phyloP scores from a whole-genome alignment of 441 rosid species.

The Populus hybrid region DNA sequence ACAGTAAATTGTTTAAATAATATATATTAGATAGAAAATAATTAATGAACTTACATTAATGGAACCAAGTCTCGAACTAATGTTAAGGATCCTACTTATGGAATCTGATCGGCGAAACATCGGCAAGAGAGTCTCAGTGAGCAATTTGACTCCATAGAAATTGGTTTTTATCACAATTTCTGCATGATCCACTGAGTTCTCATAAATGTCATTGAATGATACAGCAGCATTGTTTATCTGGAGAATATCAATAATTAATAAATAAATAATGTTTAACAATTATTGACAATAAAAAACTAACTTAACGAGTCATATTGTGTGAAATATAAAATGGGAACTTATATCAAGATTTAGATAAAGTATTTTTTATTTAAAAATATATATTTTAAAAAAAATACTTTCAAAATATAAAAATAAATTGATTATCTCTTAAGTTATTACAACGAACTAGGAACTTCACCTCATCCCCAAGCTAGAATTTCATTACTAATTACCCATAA shows the following conservation, averaged over 20 bases:
- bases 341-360: too few relatives aligned
- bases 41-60: slow-evolving; percentile 37
- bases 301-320: too few relatives aligned
- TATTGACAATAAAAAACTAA: background rate
- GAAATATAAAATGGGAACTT: too few relatives aligned
- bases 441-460: too few relatives aligned
- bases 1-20: too few relatives aligned
- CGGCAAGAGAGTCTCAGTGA: slow-evolving; percentile 64
- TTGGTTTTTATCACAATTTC: slow-evolving; percentile 70
- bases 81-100: slow-evolving; percentile 55
- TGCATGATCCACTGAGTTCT: slow-evolving; percentile 63
- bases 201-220: slow-evolving; percentile 59
- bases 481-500: too few relatives aligned
- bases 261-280: background rate
- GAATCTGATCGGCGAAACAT: slow-evolving; percentile 53
- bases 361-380: too few relatives aligned
- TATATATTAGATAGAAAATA: background rate
- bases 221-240: slow-evolving; percentile 88
- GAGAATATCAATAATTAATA: background rate
- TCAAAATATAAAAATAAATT: too few relatives aligned
- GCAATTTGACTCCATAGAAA: slow-evolving; percentile 57
- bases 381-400: too few relatives aligned
- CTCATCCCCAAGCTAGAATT: too few relatives aligned
- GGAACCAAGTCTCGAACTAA: slow-evolving; percentile 82
- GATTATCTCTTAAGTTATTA: too few relatives aligned